Conservation (phyloP, 352 stramenopile genomes). For the Saprolegnia parasitica region DNA sequence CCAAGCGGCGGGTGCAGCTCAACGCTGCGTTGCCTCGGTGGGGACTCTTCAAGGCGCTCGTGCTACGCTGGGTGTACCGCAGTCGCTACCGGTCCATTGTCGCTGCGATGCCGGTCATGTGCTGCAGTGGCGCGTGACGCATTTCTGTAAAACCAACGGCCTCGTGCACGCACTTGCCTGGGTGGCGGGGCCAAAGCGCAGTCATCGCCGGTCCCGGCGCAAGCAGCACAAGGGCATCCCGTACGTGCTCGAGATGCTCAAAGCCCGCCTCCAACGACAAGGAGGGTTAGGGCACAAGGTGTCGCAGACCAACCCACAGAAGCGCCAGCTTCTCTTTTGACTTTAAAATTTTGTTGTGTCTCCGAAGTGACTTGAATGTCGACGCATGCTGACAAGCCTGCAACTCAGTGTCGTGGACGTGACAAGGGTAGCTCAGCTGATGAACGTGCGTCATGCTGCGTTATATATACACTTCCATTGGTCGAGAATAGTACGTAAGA, state of each 20-base stretch:
- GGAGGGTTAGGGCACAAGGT: not conserved
- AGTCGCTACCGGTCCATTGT: not conserved
- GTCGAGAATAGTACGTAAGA: no score
- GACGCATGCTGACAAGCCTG: no score
- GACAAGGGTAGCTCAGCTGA: no score
- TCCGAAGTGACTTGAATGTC: no score
- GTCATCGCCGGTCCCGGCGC: not conserved
- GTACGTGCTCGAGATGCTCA: not conserved
- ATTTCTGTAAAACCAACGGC: not conserved
- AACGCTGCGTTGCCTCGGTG: not conserved
- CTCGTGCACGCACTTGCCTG: not conserved
- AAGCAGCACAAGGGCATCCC: not conserved
- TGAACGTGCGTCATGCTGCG: no score
- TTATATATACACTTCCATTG: no score
- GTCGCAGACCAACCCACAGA: not conserved
- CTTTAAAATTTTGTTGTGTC: no score
- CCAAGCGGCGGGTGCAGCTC: not conserved
- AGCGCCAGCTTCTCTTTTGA: not conserved
- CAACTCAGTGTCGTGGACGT: no score
- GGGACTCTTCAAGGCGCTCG: not conserved
- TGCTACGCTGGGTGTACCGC: not conserved
- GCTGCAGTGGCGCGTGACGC: not conserved
- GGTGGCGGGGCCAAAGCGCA: no score
- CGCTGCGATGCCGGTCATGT: not conserved
- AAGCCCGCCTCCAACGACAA: not conserved